Base-by-base conservation (phyloP, 179 eudicot species). In the Monotropa hypopitys region DNA sequence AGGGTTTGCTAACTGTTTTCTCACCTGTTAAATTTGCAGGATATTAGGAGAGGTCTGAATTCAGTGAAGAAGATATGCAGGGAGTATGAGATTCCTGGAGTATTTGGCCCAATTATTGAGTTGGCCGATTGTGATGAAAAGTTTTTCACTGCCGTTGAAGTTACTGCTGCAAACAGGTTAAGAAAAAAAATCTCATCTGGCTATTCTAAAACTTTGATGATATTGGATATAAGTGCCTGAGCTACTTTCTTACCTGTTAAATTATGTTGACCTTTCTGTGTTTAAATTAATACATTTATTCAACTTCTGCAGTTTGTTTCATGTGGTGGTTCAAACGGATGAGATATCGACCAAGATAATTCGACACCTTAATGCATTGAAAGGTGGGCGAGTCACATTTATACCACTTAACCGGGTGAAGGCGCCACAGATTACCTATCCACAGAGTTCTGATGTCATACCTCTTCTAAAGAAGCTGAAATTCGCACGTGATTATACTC, bases 81-180 rank as follows among this genome's bases (percentile, higher is more conserved):
- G 63, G 92, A 94, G 23, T 67, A 82, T 54, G 53, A 65, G 16
- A 86, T 96, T 54, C 28, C 5, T 76, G 99, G 97, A 75, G 98
- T 96, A 35, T 88, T 80, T 87, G 99, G 99, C 73, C 91, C 98
- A 51, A 78, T 96, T 67, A 86, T 93, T 77, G 99, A 96, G 84
- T 85, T 96, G 87, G 87, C 94, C 50, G 96, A 94, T n/a, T 96
- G 99, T 82, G 99, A 94, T 49, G 96, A 90, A 56, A 90, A 85
- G 78, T 93, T 91, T 83, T 91, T 93, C 86, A 94, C 99, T 73
- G 99, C 98, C 16, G 99, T 96, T 78, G 99, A 96, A 89, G 99
- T 96, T 76, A 96, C 99, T 57, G 99, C 97, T 88, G 99, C 98
- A 81, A 96, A 94, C 86, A 93, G 99, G 99, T 90, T 71, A 73